These are phyloP conservation scores for Colletotrichum cuscutae DNA, from an alignment of 2,329 filamentous ascomycete genomes.

Conservation along the genomic window DNA sequence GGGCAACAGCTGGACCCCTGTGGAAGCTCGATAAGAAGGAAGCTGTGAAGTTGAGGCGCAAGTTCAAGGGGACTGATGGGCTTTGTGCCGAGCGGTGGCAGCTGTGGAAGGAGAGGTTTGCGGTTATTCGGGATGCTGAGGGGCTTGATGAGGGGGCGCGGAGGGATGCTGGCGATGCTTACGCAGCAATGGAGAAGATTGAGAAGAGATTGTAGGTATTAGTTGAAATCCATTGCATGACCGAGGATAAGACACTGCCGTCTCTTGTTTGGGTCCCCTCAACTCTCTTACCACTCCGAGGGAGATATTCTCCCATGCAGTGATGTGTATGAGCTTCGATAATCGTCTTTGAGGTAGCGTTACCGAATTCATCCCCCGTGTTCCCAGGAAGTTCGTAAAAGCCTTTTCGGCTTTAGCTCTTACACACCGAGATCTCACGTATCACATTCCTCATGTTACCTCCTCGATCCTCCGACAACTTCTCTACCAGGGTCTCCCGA, in stretches of 20 bases:
- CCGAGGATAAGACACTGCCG: no score
- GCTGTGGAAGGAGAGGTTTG: constrained; percentile 37
- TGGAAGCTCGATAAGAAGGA: constrained; percentile 37
- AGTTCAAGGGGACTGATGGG: constrained; percentile 33
- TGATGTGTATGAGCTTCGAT: no score
- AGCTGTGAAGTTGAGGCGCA: constrained; percentile 26
- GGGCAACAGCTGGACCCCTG: constrained; percentile 35
- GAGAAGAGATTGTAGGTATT: no score
- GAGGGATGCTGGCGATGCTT: neutral
- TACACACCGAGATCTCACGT: neutral
- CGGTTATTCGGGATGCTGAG: constrained; percentile 20
- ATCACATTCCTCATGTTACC: neutral
- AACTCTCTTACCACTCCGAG: no score
- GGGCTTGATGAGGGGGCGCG: constrained; percentile 17
- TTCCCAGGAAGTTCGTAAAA: neutral
- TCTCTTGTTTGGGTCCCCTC: no score
- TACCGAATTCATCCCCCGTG: neutral
- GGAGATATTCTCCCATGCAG: no score
- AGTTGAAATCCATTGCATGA: no score
- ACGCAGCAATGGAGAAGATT: neutral
- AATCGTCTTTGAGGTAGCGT: neutral
- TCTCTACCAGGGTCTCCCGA: neutral
- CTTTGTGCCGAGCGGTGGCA: constrained; percentile 34
- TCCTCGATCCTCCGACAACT: neutral
- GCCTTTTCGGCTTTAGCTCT: neutral